A percentile compares a stretch with the other conserved stretches of the same genome.
These are phyloP conservation scores for Didymella pinodella DNA, from an alignment of 2,329 filamentous ascomycete species.

Conservation along the genomic window DNA sequence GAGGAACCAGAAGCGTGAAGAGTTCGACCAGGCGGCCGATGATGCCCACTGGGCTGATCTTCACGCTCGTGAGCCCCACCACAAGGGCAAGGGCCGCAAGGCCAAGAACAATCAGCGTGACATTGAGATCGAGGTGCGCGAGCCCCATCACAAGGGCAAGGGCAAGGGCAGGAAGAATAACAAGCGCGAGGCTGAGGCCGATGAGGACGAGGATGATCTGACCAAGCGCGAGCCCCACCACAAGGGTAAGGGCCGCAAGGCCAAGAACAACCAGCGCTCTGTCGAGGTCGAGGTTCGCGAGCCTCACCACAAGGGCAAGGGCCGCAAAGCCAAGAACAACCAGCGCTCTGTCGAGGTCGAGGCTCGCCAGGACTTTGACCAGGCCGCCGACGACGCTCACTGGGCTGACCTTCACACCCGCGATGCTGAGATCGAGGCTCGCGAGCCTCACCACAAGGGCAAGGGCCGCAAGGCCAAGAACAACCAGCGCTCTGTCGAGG, in stretches of 20 bases:
- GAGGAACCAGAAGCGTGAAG: neutral
- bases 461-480: conserved; percentile 20
- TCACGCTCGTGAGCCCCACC: conserved; percentile 25
- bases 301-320: conserved; percentile 27
- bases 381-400: conserved; percentile 21
- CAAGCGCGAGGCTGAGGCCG: neutral
- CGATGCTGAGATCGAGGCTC: too few species aligned
- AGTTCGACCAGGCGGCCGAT: conserved; percentile 23
- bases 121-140: conserved; percentile 5
- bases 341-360: too few species aligned
- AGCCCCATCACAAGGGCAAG: conserved; percentile 29
- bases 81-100: conserved; percentile 28
- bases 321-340: neutral
- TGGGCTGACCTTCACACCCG: too few species aligned
- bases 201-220: neutral
- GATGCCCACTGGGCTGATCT: conserved; percentile 20
- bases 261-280: conserved; percentile 5
- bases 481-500: conserved; percentile 17
- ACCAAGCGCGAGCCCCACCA: conserved; percentile 13
- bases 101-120: conserved; percentile 5
- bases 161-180: conserved; percentile 19
- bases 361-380: conserved; percentile 14
- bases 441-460: conserved; percentile 22
- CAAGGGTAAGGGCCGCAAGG: conserved; percentile 22
- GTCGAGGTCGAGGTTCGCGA: conserved; percentile 8